Evolutionary conservation across 495 filamentous ascomycete species (phyloP), one percentile per base, ranked within the genome.

Genomic region (Penicillium longicatenatum): DNA sequence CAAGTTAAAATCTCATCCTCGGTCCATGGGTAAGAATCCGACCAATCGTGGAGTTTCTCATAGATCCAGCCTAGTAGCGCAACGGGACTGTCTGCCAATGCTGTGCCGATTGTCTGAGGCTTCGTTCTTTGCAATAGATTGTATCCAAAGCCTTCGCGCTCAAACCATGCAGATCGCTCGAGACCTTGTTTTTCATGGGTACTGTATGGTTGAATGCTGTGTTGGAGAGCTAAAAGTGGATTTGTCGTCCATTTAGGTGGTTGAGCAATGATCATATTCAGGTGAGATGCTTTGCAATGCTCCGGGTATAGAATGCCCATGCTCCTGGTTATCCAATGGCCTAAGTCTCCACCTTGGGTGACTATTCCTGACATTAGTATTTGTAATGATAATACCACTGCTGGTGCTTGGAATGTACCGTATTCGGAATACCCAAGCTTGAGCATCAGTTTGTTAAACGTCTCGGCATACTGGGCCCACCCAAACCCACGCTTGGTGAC

Each of bases 11-110:
- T 74, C 65, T 89, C 82, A 43, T 89, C 86, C 39, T 88, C 83
- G 1, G 79, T 86, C 87, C 87, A 89, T 8, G 81, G 77, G 60
- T 88, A 88, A 1, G 57, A 65, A 60, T 90, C 87, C 1, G 82
- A 83, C 85, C 87, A 87, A 55, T 84, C 80, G 63, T 86, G 82
- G 26, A 89, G 76, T 60, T 89, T 91, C 65, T 89, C 88, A 50
- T 84, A 82, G 43, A 90, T 83, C 86, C 86, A 89, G 0, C 85
- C 78, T 17, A 89, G 67, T 41, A 84, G 70, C 9, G 76, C 86
- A 11, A 88, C 76, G 1, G 87, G 87, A 19, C 79, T 84, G 62
- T 88, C 85, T 4, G 73, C 69, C 0, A 89, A 74, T 0, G 70
- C 77, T 35, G 81, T 82, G 12, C 81, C 80, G 1, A 89, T 66